Evolutionary conservation across 1,139 yeast genomes (phyloP).

Genomic region (Magnusiomyces paraingens): DNA sequence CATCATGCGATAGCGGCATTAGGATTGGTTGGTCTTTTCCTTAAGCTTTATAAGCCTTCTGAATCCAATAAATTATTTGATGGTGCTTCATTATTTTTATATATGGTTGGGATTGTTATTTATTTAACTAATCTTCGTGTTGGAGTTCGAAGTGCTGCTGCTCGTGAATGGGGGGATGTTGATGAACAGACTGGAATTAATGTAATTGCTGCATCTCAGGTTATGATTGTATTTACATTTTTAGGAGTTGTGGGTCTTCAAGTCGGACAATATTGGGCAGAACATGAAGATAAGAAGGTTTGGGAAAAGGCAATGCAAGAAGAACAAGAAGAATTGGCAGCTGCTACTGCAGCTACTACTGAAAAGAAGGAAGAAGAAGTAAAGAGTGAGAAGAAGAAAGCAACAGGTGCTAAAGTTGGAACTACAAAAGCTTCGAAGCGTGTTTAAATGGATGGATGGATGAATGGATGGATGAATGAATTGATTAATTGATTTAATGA

Average conservation of each 20-base stretch:
- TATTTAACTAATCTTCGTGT: constrained; percentile 81
- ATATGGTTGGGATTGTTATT: constrained; percentile 64
- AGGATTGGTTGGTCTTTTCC: constrained; percentile 66
- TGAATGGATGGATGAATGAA: no score
- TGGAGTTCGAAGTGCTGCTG: constrained; percentile 63
- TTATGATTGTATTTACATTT: constrained; percentile 64
- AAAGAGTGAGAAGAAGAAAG: no score
- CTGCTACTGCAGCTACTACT: constrained; percentile 14
- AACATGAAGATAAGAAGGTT: constrained; percentile 54
- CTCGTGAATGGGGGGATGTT: constrained; percentile 91
- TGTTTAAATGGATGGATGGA: no score
- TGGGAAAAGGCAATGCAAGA: constrained; percentile 27
- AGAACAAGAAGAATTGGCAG: constrained; percentile 26
- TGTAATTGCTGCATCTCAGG: constrained; percentile 85
- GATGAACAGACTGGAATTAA: constrained; percentile 78
- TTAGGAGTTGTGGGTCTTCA: constrained; percentile 78
- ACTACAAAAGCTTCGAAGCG: no score
- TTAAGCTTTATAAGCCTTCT: constrained; percentile 78
- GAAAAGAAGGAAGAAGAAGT: background rate
- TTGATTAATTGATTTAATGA: no score
- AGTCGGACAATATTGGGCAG: constrained; percentile 86
- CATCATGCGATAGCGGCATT: constrained; percentile 53
- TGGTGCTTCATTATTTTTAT: constrained; percentile 72
- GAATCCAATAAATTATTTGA: constrained; percentile 84
- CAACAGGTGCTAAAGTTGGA: no score